These are phyloP conservation scores for Tetracladium setigerum DNA, from an alignment of 495 filamentous ascomycete species.

Conservation along the genomic window DNA sequence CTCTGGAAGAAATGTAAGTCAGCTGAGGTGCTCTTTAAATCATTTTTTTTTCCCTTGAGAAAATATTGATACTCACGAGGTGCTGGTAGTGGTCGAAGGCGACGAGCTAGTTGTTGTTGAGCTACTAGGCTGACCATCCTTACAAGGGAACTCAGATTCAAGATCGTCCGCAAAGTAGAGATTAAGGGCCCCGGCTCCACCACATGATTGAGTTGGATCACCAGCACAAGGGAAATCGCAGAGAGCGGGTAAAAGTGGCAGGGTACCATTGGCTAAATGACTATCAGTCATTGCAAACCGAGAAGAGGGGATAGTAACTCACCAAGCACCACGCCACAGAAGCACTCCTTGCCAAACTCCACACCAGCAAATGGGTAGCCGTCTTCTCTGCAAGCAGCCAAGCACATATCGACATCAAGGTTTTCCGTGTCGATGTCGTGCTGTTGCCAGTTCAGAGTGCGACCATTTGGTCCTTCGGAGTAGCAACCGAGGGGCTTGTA, in stretches of 20 bases:
- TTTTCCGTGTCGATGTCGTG: slow-evolving; percentile 25
- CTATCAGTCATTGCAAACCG: slow-evolving; percentile 39
- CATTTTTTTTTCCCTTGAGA: too few relatives aligned
- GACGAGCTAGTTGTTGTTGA: slow-evolving; percentile 3
- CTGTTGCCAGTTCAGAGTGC: slow-evolving; percentile 41
- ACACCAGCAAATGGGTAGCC: slow-evolving; percentile 45
- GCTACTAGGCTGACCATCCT: slow-evolving; percentile 16
- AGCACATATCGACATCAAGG: slow-evolving; percentile 29
- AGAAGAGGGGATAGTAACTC: slow-evolving; percentile 5
- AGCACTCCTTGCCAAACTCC: slow-evolving; percentile 38
- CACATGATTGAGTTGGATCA: slow-evolving; percentile 35
- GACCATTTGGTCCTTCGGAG: slow-evolving; percentile 42
- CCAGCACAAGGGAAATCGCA: slow-evolving; percentile 45
- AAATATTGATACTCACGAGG: background rate
- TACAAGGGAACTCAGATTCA: slow-evolving; percentile 38
- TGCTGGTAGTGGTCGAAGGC: background rate
- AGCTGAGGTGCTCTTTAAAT: too few relatives aligned
- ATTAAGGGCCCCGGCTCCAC: slow-evolving; percentile 34
- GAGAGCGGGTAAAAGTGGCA: slow-evolving; percentile 20
- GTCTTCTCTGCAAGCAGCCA: slow-evolving; percentile 34
- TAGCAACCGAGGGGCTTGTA: slow-evolving; percentile 48
- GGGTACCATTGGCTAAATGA: slow-evolving; percentile 37
- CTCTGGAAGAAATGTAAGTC: too few relatives aligned
- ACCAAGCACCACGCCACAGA: slow-evolving; percentile 13
- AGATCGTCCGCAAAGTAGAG: slow-evolving; percentile 31